Evolutionary conservation across 306 rosid species (phyloP), one percentile per base, ranked within the genome.

Genomic region (Canavalia gladiata): DNA sequence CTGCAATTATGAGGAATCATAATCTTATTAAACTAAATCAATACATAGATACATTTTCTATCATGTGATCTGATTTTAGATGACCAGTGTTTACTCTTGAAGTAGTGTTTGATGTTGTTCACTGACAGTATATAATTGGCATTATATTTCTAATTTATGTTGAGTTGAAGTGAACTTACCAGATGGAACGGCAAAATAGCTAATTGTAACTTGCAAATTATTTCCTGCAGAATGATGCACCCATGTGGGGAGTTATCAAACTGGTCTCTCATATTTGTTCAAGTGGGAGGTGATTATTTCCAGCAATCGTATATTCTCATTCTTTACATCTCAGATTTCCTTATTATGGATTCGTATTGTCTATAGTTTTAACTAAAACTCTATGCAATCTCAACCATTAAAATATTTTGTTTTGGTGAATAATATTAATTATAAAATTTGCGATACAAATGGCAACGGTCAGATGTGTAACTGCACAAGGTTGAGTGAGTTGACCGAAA

Each of bases 191-290:
- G 37, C 12, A 6, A 18, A 35, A 39, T 51, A 49, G 58, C 70
- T 73, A 77, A 69, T n/a, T 76, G 69, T 79, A 66, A 57, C 68
- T 66, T 74, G 81, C 39, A 50, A 31, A 34, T 87, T 51, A 8
- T 81, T 87, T 70, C 62, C 33, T 93, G 94, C 97, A 95, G 99
- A 89, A 93, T 85, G 99, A 95, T 81, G 95, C 97, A 46, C 89
- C 97, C 7, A 90, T 95, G 97, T 75, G 82, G 72, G 97, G 88
- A 84, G 92, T 91, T 33, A 89, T 89, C 84, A 81, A 91, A 83
- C 90, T 95, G 84, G 93, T 86, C 64, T 88, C 94, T 43, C 84
- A 78, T 63, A 84, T 93, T 37, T 91, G 88, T 82, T 82, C 90
- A 1, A 83, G 28, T 47, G 82, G 75, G 83, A 72, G 79, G 43